These are phyloP conservation scores for Candida endomychidarum DNA, from an alignment of 805 yeast genomes.

Conservation along the genomic window DNA sequence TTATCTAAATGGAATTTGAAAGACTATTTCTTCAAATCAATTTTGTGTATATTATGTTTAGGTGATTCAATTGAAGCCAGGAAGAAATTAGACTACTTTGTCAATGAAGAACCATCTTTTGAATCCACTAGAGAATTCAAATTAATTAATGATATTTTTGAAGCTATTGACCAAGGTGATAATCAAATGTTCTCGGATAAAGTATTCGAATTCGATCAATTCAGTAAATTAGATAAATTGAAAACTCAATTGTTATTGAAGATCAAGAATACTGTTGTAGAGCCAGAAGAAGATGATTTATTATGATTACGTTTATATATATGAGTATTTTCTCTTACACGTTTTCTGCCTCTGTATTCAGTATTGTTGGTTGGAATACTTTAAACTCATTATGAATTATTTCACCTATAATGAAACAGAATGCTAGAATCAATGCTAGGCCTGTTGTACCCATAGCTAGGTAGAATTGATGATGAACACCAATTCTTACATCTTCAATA, in stretches of 20 bases:
- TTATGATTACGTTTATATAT: not conserved
- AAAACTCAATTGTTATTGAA: conserved; percentile 80
- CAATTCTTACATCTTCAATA: not conserved
- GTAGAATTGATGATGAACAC: not conserved
- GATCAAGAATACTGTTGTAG: conserved; percentile 71
- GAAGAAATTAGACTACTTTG: conserved; percentile 62
- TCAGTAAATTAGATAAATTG: conserved; percentile 85
- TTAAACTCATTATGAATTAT: not conserved
- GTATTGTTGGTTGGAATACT: not conserved
- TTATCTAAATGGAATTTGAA: conserved; percentile 88
- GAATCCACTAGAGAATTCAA: conserved; percentile 73
- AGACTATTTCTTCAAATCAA: conserved; percentile 84
- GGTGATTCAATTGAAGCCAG: conserved; percentile 86
- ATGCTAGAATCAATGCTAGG: conserved; percentile 24
- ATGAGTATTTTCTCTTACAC: not conserved
- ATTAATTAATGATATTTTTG: conserved; percentile 63
- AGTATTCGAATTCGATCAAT: conserved; percentile 83
- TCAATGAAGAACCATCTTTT: conserved; percentile 74
- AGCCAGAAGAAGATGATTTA: conserved; percentile 54
- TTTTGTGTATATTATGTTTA: conserved; percentile 78
- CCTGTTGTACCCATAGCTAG: not conserved
- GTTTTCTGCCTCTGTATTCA: not conserved
- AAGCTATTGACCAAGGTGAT: conserved; percentile 79
- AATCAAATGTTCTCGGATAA: conserved; percentile 70
- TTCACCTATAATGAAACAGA: not conserved